Evolutionary conservation across 2,329 filamentous ascomycete species (phyloP).

Genomic region (Fusarium sp.): DNA sequence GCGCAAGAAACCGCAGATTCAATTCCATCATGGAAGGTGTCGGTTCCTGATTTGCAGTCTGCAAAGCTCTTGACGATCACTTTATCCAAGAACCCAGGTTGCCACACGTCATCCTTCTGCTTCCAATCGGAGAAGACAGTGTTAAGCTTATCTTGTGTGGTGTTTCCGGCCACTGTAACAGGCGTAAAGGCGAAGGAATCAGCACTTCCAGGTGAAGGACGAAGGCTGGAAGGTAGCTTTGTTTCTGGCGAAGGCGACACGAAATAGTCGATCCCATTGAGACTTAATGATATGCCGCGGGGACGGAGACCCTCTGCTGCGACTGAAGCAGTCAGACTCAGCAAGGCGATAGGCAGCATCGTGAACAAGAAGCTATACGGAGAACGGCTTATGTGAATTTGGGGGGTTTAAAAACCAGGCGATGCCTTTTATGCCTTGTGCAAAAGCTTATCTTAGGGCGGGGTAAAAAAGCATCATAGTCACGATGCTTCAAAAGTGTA

Average conservation of each 20-base stretch:
- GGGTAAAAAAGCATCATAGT: not conserved
- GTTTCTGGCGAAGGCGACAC: not conserved
- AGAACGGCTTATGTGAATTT: not conserved
- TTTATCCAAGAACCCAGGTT: not conserved
- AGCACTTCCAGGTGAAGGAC: rapidly evolving
- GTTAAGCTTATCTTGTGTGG: rapidly evolving
- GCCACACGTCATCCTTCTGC: not conserved
- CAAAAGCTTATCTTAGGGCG: too few species aligned
- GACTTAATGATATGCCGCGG: not conserved
- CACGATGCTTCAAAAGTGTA: not conserved
- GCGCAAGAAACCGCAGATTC: not conserved
- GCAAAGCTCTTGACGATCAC: not conserved
- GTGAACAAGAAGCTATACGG: not conserved
- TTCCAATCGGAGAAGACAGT: not conserved
- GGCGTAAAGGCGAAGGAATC: not conserved
- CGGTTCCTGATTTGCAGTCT: not conserved
- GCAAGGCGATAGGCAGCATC: not conserved
- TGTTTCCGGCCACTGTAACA: not conserved
- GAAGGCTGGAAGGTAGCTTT: not conserved
- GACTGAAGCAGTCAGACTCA: not conserved
- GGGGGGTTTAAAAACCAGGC: too few species aligned
- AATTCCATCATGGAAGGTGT: not conserved
- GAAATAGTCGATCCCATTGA: not conserved
- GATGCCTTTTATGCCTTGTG: too few species aligned
- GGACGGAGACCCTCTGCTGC: not conserved